Percentiles rank a stretch among this genome's conserved stretches.
Conservation (phyloP, 495 filamentous ascomycete species). For the Tuber brumale region DNA sequence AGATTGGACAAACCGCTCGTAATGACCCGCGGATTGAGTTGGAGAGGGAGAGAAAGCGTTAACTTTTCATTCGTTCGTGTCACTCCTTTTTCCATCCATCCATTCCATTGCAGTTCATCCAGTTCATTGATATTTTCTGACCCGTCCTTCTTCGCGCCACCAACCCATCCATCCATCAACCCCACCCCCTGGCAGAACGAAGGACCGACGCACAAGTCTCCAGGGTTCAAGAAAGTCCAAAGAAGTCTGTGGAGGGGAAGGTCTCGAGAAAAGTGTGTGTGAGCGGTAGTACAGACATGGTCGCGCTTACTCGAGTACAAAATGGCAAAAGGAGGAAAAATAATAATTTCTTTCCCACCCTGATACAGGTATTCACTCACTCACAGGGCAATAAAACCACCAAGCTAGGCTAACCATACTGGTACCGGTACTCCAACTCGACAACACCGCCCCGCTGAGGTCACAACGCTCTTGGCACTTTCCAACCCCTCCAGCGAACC, state of each 20-base stretch:
- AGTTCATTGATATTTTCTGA: not conserved
- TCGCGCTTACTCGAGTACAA: not conserved
- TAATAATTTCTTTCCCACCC: not conserved
- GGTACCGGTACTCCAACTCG: not conserved
- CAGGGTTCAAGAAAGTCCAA: not conserved
- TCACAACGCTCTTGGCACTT: not conserved
- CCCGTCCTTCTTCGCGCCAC: conserved; percentile 4
- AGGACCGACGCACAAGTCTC: not conserved
- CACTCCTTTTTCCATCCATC: conserved; percentile 9
- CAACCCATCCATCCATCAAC: conserved; percentile 18
- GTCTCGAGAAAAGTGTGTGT: not conserved
- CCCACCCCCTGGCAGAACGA: conserved; percentile 1
- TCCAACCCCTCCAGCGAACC: not conserved
- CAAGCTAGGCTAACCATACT: not conserved
- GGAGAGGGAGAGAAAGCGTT: not conserved
- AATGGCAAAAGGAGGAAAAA: conserved; percentile 4
- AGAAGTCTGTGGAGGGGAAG: not conserved
- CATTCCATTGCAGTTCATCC: conserved; percentile 1
- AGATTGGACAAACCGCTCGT: not conserved
- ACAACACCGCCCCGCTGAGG: not conserved
- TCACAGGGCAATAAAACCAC: not conserved
- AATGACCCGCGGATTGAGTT: not conserved
- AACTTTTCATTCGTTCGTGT: conserved; percentile 14
- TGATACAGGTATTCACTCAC: not conserved
- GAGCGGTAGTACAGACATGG: not conserved